Evolutionary conservation across 306 rosid species (phyloP), one percentile per base, ranked within the genome.

Genomic region (Carpinus viminea): DNA sequence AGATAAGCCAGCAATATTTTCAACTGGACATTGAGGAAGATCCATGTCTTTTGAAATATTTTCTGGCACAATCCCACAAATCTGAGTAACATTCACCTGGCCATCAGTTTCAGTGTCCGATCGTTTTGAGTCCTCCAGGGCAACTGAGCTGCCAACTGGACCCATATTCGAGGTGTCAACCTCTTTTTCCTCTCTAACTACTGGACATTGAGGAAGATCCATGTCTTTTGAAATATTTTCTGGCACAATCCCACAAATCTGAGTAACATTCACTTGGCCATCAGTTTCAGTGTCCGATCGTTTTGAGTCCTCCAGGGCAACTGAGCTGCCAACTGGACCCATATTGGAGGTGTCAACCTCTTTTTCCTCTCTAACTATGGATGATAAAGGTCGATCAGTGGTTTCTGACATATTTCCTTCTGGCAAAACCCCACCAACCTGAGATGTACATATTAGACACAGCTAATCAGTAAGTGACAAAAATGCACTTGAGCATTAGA

Each of bases 381-480:
- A 53, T 61, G 85, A 54, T 76, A 78, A 74, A 41, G 78, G 71
- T 51, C 47, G 55, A 60, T 31, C 55, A 2, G 2, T 47, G 1
- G 59, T 55, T 18, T 20, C 78, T 3, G 36, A 45, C 34, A 57
- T 24, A 38, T 56, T 46, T 46, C 4, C 61, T 60, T 48, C 85
- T 7, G 78, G 47, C 60, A 48, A 64, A 11, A 46, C 8, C 75
- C 59, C 72, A 81, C 43, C 75, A 79, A n/a, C 74, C 79, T 69
- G 70, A 64, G 79, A 76, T 50, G 45, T 11, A 59, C 65, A 66
- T 41, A 12, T 66, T 66, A n/a, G 12, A 36, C 12, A 41, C 50
- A 66, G 38, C 13, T 38, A 66, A 66, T 43, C 72, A 66, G 48
- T 36, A 11, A 66, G 72, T 38, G 26, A 43, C 72, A 66, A 38